Evolutionary conservation across 1,284 basidiomycete genomes (phyloP), one percentile per base, ranked within the genome.

Genomic region (Ceratobasidium sp.): DNA sequence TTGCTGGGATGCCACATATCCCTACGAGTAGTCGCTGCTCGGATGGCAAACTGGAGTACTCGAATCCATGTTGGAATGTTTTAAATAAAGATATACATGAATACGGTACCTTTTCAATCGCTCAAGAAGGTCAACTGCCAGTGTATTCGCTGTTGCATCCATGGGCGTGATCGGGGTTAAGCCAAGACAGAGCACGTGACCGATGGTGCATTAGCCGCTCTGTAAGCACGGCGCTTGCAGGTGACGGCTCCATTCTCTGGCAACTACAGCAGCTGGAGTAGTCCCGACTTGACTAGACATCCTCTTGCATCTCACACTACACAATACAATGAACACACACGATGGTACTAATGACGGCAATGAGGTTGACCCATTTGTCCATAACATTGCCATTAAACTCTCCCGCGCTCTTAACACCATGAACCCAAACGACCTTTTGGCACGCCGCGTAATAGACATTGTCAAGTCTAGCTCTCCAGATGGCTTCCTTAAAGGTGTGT

Each of bases 361-460:
- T 23, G 79, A 80, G 10, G 58, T 67, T 8, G 87, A 90, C 75
- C 86, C 88, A 20, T 95, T 94, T 82, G 89, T 87, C 45, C 94
- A 95, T 82, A 89, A 91, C 77, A 84, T 94, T 45, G 94, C 94
- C 26, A 92, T 94, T 79, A 90, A 93, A 84, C 88, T 96, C 35
- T 95, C 94, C 3, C 86, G 94, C 39, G 89, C 90, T 10, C 87
- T 96, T 81, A 95, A 95, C 83, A 87, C 88, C 11, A 83, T 95
- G 77, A 94, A 94, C 80, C 93, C 93, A 0, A 96, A 96, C 82
- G 93, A 95, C 80, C 84, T 93, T 1, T 88, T 97, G 31, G 94
- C 94, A 0, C 87, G 89, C 77, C 87, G 92, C 77, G 92, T 96
- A 54, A 91, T 91, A 65, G 92, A 93, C 79, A 92, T 96, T 69